Conservation (phyloP, 352 stramenopile species). For the Blastocystis sp. region DNA sequence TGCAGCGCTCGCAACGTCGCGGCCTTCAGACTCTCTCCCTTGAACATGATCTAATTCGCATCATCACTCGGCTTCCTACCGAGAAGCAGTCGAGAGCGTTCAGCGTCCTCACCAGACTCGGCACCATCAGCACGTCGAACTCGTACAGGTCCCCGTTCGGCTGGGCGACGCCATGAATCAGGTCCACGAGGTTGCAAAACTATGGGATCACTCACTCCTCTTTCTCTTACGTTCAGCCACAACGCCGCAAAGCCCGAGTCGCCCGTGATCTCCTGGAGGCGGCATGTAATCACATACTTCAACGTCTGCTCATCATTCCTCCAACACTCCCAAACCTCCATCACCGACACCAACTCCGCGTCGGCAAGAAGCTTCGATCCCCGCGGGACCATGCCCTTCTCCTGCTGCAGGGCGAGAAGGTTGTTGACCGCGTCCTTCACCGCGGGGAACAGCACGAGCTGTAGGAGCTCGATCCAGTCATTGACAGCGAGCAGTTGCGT, state of each 20-base stretch:
- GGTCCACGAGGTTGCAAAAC: slow-evolving; percentile 38
- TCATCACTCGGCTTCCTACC: neutral
- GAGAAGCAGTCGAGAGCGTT: slow-evolving; percentile 48
- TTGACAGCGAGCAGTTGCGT: slow-evolving; percentile 10
- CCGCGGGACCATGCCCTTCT: neutral
- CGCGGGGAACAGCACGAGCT: slow-evolving; percentile 46
- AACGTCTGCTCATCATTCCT: neutral
- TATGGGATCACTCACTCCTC: neutral
- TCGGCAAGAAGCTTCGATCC: slow-evolving; percentile 4
- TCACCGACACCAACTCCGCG: neutral
- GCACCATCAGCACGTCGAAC: slow-evolving; percentile 17
- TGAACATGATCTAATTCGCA: slow-evolving; percentile 22
- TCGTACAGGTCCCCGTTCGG: neutral
- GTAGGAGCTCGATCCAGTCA: slow-evolving; percentile 34
- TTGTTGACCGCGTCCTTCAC: slow-evolving; percentile 58
- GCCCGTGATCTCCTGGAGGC: slow-evolving; percentile 3
- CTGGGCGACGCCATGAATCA: slow-evolving; percentile 32
- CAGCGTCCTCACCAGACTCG: slow-evolving; percentile 21
- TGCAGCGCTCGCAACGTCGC: slow-evolving; percentile 18
- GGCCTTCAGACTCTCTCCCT: slow-evolving; percentile 2
- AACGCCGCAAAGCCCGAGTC: slow-evolving; percentile 18
- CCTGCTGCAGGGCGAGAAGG: neutral
- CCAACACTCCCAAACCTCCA: neutral
- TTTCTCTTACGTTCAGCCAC: slow-evolving; percentile 11
- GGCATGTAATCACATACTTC: slow-evolving; percentile 24